Evolutionary conservation across 768 basidiomycete genomes (phyloP).

Genomic region (Hysterangium stoloniferum): DNA sequence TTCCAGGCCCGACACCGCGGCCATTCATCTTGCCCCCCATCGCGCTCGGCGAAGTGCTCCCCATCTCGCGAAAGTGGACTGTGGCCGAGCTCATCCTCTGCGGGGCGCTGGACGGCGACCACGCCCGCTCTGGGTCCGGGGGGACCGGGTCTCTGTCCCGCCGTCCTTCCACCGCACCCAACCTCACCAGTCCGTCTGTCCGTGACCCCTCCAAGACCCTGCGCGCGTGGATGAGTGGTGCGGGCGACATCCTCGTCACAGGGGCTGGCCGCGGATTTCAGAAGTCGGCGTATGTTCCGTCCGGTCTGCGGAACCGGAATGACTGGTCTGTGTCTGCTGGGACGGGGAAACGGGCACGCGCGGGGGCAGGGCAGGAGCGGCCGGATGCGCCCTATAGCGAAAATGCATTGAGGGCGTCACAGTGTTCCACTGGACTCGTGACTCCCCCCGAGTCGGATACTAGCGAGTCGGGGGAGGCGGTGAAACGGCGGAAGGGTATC

Average conservation of each 20-base stretch:
- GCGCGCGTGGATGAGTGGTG: not conserved
- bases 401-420: not conserved
- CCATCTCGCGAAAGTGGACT: conserved; percentile 22
- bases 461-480: not conserved
- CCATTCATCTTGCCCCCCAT: conserved; percentile 24
- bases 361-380: not conserved
- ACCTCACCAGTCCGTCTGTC: not conserved
- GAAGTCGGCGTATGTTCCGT: not conserved
- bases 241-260: not conserved
- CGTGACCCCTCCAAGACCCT: not conserved
- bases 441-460: not conserved
- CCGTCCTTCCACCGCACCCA: not conserved
- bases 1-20: conserved; percentile 17
- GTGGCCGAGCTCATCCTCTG: conserved; percentile 28
- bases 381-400: not conserved
- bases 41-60: conserved; percentile 19
- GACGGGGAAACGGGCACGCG: not conserved
- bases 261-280: not conserved
- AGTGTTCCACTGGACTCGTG: not conserved
- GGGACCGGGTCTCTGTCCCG: not conserved
- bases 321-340: not conserved
- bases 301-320: not conserved
- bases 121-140: not conserved
- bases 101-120: conserved; percentile 26
- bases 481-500: not conserved